Evolutionary conservation across 2,329 filamentous ascomycete species (phyloP).

Genomic region (Microdochium bolleyi): DNA sequence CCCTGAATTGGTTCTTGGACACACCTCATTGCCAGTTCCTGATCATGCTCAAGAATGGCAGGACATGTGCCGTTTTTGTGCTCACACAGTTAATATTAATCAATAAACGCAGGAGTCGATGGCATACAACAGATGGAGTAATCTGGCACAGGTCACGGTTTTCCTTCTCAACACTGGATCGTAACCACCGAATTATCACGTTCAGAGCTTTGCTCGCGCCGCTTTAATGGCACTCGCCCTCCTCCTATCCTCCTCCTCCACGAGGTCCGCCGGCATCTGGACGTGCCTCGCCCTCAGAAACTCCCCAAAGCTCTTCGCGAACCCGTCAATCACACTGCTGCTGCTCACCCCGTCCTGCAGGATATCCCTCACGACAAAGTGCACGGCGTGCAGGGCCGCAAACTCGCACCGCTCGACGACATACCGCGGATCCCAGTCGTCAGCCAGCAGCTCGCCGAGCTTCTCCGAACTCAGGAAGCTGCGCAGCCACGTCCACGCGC

Average conservation of each 20-base stretch:
- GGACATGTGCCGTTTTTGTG: no score
- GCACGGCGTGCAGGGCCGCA: conserved; percentile 27
- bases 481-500: conserved; percentile 31
- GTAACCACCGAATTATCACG: no score
- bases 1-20: no score
- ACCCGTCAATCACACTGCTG: conserved; percentile 34
- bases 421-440: conserved; percentile 31
- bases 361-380: conserved; percentile 37
- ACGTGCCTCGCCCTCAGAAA: conserved; percentile 27
- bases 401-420: conserved; percentile 37
- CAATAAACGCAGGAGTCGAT: no score
- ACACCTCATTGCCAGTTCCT: no score
- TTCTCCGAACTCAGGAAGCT: conserved; percentile 25
- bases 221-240: not conserved
- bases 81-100: no score
- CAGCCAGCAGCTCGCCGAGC: conserved; percentile 29
- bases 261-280: conserved; percentile 16
- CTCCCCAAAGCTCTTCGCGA: conserved; percentile 45
- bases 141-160: no score
- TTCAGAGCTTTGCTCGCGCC: conserved; percentile 1
- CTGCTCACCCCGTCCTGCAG: conserved; percentile 37
- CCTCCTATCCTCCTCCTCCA: conserved; percentile 9
- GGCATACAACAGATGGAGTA: no score
- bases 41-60: no score
- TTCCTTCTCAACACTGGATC: no score